Conservation (phyloP, 345 rosid species). For the Euphorbia pulcherrima region DNA sequence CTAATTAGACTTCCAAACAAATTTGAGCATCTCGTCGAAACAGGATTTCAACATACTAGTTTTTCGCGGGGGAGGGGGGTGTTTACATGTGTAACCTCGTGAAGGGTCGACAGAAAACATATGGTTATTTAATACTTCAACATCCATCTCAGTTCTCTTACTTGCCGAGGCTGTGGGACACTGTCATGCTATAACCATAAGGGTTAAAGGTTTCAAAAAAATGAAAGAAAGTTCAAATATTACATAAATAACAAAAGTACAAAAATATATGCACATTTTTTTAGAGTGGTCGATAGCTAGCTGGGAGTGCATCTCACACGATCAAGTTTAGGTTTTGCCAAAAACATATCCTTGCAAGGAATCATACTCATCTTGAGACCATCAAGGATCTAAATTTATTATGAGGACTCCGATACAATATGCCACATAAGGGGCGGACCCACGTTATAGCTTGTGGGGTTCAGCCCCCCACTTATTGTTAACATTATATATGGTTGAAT, state of each 20-base stretch:
- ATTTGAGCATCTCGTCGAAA: conserved; percentile 80
- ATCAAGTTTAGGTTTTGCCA: conserved; percentile 88
- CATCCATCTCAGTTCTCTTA: conserved; percentile 76
- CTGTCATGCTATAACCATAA: conserved; percentile 47
- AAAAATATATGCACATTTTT: conserved; percentile 49
- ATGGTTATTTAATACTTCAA: conserved; percentile 80
- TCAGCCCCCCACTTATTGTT: too few species aligned
- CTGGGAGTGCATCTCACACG: conserved; percentile 97
- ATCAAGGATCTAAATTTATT: conserved; percentile 51
- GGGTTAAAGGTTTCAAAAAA: conserved; percentile 16
- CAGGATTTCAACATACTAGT: conserved; percentile 94
- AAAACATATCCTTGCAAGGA: conserved; percentile 67
- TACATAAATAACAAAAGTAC: conserved; percentile 1
- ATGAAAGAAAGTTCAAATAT: conserved; percentile 16
- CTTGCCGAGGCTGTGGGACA: conserved; percentile 76
- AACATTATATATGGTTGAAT: too few species aligned
- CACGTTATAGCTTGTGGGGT: too few species aligned
- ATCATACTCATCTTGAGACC: conserved; percentile 48
- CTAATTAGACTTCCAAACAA: conserved; percentile 18
- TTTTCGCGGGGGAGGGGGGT: conserved; percentile 97
- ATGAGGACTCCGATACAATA: too few species aligned
- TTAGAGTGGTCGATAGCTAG: conserved; percentile 89
- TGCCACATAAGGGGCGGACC: too few species aligned
- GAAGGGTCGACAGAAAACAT: conserved; percentile 99
- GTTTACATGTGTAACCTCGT: conserved; percentile 97